A percentile compares a stretch with the other conserved stretches of the same genome.
Conservation (phyloP, 1,284 basidiomycete species). For the Neolentinus lepideus region DNA sequence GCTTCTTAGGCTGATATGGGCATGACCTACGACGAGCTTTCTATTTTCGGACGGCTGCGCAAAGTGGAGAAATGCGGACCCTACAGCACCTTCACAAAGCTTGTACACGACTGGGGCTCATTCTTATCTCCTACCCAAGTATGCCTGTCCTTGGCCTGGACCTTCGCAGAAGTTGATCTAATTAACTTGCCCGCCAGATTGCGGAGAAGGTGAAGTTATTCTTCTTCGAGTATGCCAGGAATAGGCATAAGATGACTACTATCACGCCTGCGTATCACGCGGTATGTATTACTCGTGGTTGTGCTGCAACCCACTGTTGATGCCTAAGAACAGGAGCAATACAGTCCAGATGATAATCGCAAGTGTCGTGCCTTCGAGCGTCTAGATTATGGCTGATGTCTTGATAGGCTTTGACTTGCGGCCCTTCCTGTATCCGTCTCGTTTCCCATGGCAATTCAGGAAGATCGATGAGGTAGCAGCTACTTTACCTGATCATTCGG, state of each 20-base stretch:
- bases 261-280: constrained; percentile 96
- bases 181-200: constrained; percentile 44
- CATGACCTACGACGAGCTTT: constrained; percentile 98
- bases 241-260: constrained; percentile 99
- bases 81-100: constrained; percentile 93
- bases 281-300: constrained; percentile 34
- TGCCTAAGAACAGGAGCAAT: constrained; percentile 62
- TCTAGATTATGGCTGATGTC: constrained; percentile 2
- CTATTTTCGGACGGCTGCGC: constrained; percentile 86
- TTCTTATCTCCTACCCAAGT: constrained; percentile 78
- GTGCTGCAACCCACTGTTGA: neutral
- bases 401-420: constrained; percentile 86
- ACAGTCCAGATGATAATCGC: constrained; percentile 97
- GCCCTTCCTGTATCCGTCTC: constrained; percentile 92
- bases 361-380: constrained; percentile 21
- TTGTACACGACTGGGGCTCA: constrained; percentile 88
- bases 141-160: constrained; percentile 8
- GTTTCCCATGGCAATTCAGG: constrained; percentile 94
- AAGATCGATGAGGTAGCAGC: constrained; percentile 87
- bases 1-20: constrained; percentile 83
- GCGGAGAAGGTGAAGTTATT: constrained; percentile 97
- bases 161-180: neutral
- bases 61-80: constrained; percentile 98
- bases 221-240: constrained; percentile 95
- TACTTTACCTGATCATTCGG: constrained; percentile 64